phyloP scores from a whole-genome alignment of 2,329 filamentous ascomycete genomes.

The Lachnellula hyalina region DNA sequence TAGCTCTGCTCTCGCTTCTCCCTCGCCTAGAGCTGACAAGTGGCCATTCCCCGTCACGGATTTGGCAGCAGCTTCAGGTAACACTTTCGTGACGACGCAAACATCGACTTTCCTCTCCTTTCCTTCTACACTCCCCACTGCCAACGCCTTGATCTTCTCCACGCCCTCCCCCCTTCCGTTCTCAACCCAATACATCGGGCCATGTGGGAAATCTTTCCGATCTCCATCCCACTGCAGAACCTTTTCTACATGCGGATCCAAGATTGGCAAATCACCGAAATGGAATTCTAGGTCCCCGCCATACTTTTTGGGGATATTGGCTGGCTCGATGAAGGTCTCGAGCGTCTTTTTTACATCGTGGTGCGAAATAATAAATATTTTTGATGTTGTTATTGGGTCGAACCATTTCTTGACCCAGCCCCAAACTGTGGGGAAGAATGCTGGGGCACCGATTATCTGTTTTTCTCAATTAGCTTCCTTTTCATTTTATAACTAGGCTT shows the following conservation, averaged over 20 bases:
- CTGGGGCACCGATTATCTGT: slow-evolving; percentile 79
- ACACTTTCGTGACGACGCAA: slow-evolving; percentile 17
- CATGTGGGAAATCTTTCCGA: slow-evolving; percentile 47
- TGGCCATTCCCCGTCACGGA: slow-evolving; percentile 6
- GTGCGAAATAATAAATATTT: slow-evolving; percentile 83
- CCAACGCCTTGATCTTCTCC: slow-evolving; percentile 46
- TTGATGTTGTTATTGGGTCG: slow-evolving; percentile 86
- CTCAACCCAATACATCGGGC: slow-evolving; percentile 54
- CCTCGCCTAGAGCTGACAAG: background rate
- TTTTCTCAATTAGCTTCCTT: background rate
- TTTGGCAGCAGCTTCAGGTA: background rate
- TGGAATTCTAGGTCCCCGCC: slow-evolving; percentile 80
- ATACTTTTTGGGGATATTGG: slow-evolving; percentile 84
- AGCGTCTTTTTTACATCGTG: slow-evolving; percentile 73
- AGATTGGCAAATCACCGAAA: slow-evolving; percentile 68
- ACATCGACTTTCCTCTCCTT: slow-evolving; percentile 39
- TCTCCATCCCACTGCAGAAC: slow-evolving; percentile 49
- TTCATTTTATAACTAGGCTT: background rate
- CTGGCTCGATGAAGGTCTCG: slow-evolving; percentile 71
- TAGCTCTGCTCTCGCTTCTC: slow-evolving; percentile 2
- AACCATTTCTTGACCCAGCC: slow-evolving; percentile 96
- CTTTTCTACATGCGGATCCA: slow-evolving; percentile 58
- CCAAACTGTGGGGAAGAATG: slow-evolving; percentile 91
- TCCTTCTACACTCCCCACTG: slow-evolving; percentile 44
- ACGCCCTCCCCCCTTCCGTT: slow-evolving; percentile 25